A percentile compares a stretch with the other conserved stretches of the same genome.
phyloP scores from a whole-genome alignment of 805 yeast species.

The Wickerhamiella nectarea region DNA sequence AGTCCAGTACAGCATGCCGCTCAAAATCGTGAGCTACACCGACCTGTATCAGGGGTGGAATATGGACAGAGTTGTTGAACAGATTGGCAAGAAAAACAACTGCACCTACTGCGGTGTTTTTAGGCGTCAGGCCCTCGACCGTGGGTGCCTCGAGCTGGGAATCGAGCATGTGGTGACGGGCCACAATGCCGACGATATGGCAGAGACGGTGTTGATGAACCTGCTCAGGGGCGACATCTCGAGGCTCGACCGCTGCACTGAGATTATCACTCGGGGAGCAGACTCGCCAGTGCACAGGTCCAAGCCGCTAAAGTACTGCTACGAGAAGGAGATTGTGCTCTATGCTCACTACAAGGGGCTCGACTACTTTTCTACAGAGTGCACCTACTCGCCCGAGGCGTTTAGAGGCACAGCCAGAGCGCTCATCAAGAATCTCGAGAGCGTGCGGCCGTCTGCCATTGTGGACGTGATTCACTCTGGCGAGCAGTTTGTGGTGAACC shows the following conservation, averaged over 20 bases:
- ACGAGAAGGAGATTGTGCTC: constrained; percentile 92
- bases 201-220: constrained; percentile 95
- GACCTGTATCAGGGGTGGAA: constrained; percentile 89
- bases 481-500: constrained; percentile 31
- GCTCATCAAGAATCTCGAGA: constrained; percentile 75
- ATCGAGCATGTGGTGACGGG: constrained; percentile 93
- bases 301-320: constrained; percentile 89
- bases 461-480: constrained; percentile 92
- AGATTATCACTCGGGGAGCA: constrained; percentile 71
- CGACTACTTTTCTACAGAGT: constrained; percentile 93
- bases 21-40: constrained; percentile 70
- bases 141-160: constrained; percentile 81
- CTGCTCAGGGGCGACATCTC: constrained; percentile 91
- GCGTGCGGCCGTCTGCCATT: constrained; percentile 82
- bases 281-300: constrained; percentile 80
- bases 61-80: constrained; percentile 93
- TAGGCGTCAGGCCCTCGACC: constrained; percentile 87
- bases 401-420: constrained; percentile 95
- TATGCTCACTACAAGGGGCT: constrained; percentile 93
- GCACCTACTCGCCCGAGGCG: constrained; percentile 97
- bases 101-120: constrained; percentile 98
- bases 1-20: constrained; percentile 64
- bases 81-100: constrained; percentile 85
- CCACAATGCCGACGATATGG: constrained; percentile 98
- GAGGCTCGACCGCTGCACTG: constrained; percentile 74